phyloP scores from a whole-genome alignment of 495 filamentous ascomycete species.

The Penicillium bovifimosum region DNA sequence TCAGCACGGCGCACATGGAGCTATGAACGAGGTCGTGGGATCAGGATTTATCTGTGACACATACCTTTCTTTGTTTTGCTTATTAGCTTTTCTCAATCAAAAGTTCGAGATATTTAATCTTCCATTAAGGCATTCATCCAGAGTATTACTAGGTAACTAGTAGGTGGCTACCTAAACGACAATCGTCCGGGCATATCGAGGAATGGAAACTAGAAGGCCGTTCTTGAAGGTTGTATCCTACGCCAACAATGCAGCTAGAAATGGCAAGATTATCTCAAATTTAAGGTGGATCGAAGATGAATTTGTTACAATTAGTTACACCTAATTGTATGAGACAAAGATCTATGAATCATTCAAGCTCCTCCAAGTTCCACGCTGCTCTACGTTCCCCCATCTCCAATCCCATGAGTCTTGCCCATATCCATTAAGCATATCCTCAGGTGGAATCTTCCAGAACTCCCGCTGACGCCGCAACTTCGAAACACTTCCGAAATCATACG shows the following conservation, averaged over 20 bases:
- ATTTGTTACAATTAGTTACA: too few species aligned
- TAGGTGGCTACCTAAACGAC: too few species aligned
- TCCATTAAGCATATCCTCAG: constrained; percentile 8
- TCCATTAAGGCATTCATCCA: neutral
- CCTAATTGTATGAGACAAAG: neutral
- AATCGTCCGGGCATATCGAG: too few species aligned
- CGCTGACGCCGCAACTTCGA: constrained; percentile 36
- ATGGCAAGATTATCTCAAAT: too few species aligned
- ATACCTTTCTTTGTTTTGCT: constrained; percentile 6
- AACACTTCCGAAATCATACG: constrained; percentile 26
- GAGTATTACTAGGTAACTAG: too few species aligned
- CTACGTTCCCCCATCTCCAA: constrained; percentile 31
- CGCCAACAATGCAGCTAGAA: too few species aligned
- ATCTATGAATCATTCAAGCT: neutral
- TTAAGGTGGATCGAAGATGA: too few species aligned
- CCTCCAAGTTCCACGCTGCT: constrained; percentile 33
- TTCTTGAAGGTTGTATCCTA: too few species aligned
- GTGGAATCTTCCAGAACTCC: constrained; percentile 17
- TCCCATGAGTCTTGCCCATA: constrained; percentile 21
- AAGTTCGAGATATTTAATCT: constrained; percentile 8
- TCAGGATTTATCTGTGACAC: constrained; percentile 7
- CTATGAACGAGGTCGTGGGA: constrained; percentile 12
- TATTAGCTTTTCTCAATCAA: constrained; percentile 18
- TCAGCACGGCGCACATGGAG: constrained; percentile 30
- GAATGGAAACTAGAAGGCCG: too few species aligned